Percentiles rank a stretch among this genome's conserved stretches.
Evolutionary conservation across 176 grass and related monocot genomes (phyloP).

Genomic region (Triticum turgidum): DNA sequence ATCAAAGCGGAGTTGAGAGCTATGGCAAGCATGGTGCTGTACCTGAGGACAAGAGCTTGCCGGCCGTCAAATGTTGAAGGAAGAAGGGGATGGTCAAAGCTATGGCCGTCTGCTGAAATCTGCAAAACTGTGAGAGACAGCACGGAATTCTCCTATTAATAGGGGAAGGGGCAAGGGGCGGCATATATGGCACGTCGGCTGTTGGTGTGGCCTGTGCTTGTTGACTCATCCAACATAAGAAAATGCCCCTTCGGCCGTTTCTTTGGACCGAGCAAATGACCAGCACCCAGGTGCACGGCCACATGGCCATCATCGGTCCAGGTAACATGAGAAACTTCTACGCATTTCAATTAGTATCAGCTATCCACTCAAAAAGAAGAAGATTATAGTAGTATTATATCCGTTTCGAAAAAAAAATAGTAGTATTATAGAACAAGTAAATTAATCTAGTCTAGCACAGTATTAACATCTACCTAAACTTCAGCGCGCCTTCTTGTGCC

Average conservation of each 20-base stretch:
- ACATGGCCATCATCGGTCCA: not conserved
- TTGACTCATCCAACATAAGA: not conserved
- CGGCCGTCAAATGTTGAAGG: not conserved
- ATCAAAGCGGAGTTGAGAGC: not conserved
- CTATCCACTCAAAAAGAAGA: not conserved
- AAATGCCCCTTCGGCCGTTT: not conserved
- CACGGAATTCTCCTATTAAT: not conserved
- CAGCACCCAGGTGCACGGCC: not conserved
- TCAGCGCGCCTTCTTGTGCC: not conserved
- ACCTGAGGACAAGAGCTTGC: not conserved
- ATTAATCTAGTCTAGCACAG: not conserved
- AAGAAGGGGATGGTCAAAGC: not conserved
- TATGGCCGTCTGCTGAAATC: not conserved
- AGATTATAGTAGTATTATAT: too few relatives aligned
- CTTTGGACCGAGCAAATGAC: constrained; percentile 27
- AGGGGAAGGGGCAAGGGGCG: not conserved
- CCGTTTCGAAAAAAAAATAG: too few relatives aligned
- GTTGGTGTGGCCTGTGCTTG: not conserved
- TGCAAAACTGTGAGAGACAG: constrained; percentile 3
- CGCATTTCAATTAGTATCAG: not conserved
- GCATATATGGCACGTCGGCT: constrained; percentile 26
- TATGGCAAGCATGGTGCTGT: not conserved
- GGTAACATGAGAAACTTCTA: constrained; percentile 10
- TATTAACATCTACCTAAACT: not conserved
- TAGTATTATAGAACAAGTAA: not conserved